Conservation (phyloP, 306 rosid species). For the Pyrus betulifolia region DNA sequence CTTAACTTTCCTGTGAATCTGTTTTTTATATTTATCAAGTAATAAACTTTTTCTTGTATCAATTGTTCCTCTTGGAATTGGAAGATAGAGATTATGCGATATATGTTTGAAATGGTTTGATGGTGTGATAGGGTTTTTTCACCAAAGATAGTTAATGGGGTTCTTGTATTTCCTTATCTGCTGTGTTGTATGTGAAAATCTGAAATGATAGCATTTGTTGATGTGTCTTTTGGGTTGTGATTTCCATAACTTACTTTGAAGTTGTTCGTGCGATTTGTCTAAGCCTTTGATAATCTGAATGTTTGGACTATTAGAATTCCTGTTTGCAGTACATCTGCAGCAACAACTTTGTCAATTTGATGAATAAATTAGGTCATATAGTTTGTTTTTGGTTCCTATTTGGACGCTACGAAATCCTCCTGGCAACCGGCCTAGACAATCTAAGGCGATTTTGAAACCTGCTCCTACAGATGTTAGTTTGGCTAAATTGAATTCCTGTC, state of each 20-base stretch:
- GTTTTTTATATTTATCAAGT: not conserved
- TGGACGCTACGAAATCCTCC: not conserved
- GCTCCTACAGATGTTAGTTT: not conserved
- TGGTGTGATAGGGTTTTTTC: not conserved
- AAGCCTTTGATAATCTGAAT: not conserved
- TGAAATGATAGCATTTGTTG: not conserved
- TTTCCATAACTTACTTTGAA: not conserved
- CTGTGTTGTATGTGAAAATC: not conserved
- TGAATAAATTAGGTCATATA: not conserved
- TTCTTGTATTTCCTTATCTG: not conserved
- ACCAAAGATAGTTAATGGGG: not conserved
- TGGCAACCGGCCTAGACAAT: not conserved
- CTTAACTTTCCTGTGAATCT: not conserved
- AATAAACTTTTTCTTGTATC: not conserved
- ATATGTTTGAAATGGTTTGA: not conserved
- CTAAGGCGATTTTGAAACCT: not conserved
- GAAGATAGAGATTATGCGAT: not conserved
- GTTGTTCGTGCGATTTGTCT: not conserved
- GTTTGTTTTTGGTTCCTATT: not conserved
- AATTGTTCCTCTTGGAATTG: not conserved
- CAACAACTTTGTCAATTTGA: not conserved
- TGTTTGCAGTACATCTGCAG: not conserved
- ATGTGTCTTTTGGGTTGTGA: not conserved
- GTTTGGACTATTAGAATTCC: not conserved
- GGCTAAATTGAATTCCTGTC: not conserved